Evolutionary conservation across 208 protist species (phyloP), one percentile per base, ranked within the genome.

Genomic region (Wallacemonas sp.): DNA sequence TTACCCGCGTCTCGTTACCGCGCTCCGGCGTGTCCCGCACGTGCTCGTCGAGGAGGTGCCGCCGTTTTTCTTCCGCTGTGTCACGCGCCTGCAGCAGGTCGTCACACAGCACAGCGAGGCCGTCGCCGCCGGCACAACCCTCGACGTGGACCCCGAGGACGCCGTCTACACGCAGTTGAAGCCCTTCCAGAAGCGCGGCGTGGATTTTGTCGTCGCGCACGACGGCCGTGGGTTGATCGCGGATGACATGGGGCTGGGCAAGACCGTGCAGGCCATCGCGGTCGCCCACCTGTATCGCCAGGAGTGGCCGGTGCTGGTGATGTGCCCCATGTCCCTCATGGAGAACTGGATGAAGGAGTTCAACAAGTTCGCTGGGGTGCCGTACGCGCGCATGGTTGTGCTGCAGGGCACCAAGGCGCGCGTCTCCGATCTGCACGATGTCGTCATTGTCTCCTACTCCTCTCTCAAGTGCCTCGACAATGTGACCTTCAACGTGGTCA

Each of bases 231-330:
- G 82, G n/a, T 89, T 97, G 76, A 94, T 98, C 50, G 94, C 90
- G 39, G 98, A 99, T 65, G 97, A 99, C 64, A 98, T 98, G 96
- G 98, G 98, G 4, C 74, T 99, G 20, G 98, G 98, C 29, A 99
- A 99, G 72, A 99, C 98, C 11, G 75, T 99, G 29, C 96, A 98
- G 82, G 92, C 96, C 8, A 97, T 99, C 36, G 93, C 95, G 1
- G 71, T 98, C 14, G 79, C 93, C 0, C 83, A 90, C 46, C 93
- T 95, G 70, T 99, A 97, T 77, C 68, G 81, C 0, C 41, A 83
- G 16, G 93, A 99, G 64, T 99, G 98, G 97, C 98, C 98, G n/a
- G 70, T 98, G 28, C 79, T 98, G 23, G 84, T 98, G 32, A 67
- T 98, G 29, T 96, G 90, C 70, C 96, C 97, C 52, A 83, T 94